phyloP scores from a whole-genome alignment of 345 rosid genomes.

The Sonneratia alba region DNA sequence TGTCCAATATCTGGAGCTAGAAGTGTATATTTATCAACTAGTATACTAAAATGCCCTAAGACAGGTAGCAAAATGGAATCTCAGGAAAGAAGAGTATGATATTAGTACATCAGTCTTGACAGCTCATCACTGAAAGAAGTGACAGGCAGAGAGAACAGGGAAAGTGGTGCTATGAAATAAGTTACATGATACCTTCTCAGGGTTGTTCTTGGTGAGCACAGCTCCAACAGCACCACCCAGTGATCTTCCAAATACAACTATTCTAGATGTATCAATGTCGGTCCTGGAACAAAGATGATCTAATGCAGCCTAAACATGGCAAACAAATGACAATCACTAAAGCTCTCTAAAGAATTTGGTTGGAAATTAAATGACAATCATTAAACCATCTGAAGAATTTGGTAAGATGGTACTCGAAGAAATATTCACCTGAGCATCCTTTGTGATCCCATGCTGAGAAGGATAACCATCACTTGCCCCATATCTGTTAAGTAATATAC shows the following conservation, averaged over 20 bases:
- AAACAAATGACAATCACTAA: constrained; percentile 15
- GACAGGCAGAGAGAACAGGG: not conserved
- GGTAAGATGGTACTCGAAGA: constrained; percentile 9
- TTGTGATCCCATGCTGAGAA: constrained; percentile 81
- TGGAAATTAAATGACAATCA: constrained; percentile 13
- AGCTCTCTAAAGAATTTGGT: constrained; percentile 4
- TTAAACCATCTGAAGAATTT: constrained; percentile 6
- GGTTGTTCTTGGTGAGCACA: constrained; percentile 78
- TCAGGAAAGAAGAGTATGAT: not conserved
- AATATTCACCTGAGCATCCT: constrained; percentile 78
- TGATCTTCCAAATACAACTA: constrained; percentile 92
- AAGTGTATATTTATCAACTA: not conserved
- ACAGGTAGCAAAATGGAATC: not conserved
- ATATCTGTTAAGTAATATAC: constrained; percentile 34
- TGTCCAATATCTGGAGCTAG: not conserved
- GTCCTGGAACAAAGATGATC: constrained; percentile 83
- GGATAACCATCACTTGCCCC: constrained; percentile 97
- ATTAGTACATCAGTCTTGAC: not conserved
- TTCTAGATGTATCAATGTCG: constrained; percentile 86
- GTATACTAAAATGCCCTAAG: not conserved
- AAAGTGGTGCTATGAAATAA: not conserved
- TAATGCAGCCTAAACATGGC: constrained; percentile 68
- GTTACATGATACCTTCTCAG: constrained; percentile 53
- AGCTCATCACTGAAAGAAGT: not conserved
- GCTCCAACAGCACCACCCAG: constrained; percentile 99